Evolutionary conservation across 805 yeast genomes (phyloP).

Genomic region (Nakazawaea ernobii): DNA sequence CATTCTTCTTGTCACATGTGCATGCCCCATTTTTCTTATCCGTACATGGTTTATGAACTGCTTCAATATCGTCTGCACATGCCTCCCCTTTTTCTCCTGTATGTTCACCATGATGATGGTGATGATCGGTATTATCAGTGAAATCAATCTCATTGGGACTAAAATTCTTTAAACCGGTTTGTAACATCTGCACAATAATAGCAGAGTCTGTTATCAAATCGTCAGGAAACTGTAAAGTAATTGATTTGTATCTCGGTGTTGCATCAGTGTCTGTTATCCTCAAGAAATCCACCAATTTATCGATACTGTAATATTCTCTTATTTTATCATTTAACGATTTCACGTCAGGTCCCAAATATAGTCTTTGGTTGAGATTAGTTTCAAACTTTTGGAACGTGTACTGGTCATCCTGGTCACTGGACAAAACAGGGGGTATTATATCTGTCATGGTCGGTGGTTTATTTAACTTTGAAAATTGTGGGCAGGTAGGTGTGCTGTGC

Average conservation of each 20-base stretch:
- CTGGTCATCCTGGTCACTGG: slow-evolving; percentile 65
- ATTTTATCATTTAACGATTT: not conserved
- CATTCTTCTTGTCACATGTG: slow-evolving; percentile 22
- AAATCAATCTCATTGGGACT: slow-evolving; percentile 5
- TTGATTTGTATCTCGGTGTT: slow-evolving; percentile 31
- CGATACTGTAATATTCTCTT: slow-evolving; percentile 6
- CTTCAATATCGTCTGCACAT: slow-evolving; percentile 18
- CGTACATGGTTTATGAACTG: slow-evolving; percentile 8
- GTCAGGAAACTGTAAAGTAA: slow-evolving; percentile 93
- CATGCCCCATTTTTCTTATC: slow-evolving; percentile 16
- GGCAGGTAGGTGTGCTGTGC: too few relatives aligned
- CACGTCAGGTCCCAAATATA: slow-evolving; percentile 18
- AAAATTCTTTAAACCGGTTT: slow-evolving; percentile 24
- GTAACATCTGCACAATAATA: slow-evolving; percentile 53
- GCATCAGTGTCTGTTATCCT: slow-evolving; percentile 17
- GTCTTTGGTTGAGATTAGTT: slow-evolving; percentile 19
- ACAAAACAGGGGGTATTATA: slow-evolving; percentile 52
- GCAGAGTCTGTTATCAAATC: slow-evolving; percentile 71
- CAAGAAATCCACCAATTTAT: slow-evolving; percentile 16
- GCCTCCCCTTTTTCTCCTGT: slow-evolving; percentile 11
- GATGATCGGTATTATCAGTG: slow-evolving; percentile 3
- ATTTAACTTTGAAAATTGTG: not conserved
- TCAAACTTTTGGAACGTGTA: slow-evolving; percentile 43
- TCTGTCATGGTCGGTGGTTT: slow-evolving; percentile 2
- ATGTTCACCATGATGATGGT: not conserved